phyloP scores from a whole-genome alignment of 202 grass and related monocot genomes.

The Setaria viridis region DNA sequence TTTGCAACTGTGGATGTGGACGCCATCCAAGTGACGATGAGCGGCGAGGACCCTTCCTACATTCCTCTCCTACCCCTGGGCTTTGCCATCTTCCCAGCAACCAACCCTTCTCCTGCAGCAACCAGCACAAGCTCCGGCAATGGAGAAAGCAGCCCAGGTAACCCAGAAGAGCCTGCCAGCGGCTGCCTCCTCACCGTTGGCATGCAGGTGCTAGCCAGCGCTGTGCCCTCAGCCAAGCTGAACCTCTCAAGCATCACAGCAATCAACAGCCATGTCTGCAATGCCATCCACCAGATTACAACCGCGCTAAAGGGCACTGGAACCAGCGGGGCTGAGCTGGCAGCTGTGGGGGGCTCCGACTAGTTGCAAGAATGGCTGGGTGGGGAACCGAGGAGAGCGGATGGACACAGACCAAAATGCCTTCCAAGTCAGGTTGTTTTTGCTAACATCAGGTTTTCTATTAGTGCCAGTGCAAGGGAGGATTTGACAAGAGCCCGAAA shows the following conservation, averaged over 20 bases:
- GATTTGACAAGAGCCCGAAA: conserved; percentile 72
- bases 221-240: conserved; percentile 86
- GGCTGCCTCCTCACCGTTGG: conserved; percentile 95
- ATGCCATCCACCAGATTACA: conserved; percentile 79
- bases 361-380: conserved; percentile 40
- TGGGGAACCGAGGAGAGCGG: conserved; percentile 27
- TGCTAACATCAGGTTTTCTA: conserved; percentile 32
- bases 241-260: conserved; percentile 84
- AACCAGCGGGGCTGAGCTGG: conserved; percentile 30
- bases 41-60: conserved; percentile 86
- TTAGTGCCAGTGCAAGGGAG: conserved; percentile 63
- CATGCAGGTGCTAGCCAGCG: conserved; percentile 88
- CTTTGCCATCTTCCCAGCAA: conserved; percentile 78
- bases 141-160: conserved; percentile 30
- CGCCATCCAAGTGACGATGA: conserved; percentile 94
- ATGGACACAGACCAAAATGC: conserved; percentile 42
- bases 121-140: conserved; percentile 15
- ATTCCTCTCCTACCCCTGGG: conserved; percentile 88
- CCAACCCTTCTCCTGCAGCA: conserved; percentile 36
- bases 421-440: conserved; percentile 37
- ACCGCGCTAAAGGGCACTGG: conserved; percentile 55
- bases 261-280: conserved; percentile 90
- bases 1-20: conserved; percentile 84
- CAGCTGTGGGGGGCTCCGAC: conserved; percentile 33
- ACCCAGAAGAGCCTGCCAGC: conserved; percentile 15